Conservation (phyloP, 2,329 filamentous ascomycete species). For the Penicillium palitans region DNA sequence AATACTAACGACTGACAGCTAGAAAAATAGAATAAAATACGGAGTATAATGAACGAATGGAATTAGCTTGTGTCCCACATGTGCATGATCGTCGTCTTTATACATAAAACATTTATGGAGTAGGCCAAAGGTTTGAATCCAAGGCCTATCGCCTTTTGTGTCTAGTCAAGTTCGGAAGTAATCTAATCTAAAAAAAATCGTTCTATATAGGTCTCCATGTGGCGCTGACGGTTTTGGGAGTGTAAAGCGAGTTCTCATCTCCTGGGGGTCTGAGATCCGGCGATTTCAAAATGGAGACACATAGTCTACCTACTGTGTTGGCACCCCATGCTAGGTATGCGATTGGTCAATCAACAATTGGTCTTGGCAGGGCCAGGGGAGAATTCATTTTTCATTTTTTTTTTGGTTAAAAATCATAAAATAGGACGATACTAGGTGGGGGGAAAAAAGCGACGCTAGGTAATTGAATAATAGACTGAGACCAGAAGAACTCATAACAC, state of each 20-base stretch:
- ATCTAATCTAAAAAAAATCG: neutral
- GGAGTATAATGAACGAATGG: slow-evolving; percentile 9
- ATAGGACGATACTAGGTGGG: too few relatives aligned
- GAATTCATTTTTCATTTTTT: neutral
- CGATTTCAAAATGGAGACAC: slow-evolving; percentile 1
- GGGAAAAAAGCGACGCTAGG: neutral
- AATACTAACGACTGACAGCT: slow-evolving; percentile 12
- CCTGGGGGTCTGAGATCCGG: neutral
- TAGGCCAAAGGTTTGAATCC: neutral
- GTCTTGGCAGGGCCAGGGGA: slow-evolving; percentile 5
- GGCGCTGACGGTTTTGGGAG: neutral
- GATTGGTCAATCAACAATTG: slow-evolving; percentile 4
- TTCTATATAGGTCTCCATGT: neutral
- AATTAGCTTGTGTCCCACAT: slow-evolving; percentile 8
- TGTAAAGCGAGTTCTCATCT: neutral
- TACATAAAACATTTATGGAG: slow-evolving; percentile 3
- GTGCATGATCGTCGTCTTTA: slow-evolving; percentile 15
- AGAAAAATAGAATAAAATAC: slow-evolving; percentile 5
- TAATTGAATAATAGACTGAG: slow-evolving; percentile 1
- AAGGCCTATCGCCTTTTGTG: slow-evolving; percentile 17
- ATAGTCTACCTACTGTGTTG: neutral
- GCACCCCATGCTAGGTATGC: neutral
- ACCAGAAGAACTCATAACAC: slow-evolving; percentile 2
- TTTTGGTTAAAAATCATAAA: neutral
- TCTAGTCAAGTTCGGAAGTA: neutral